Percentiles rank a stretch among this genome's conserved stretches.
Evolutionary conservation across 116 monocot genomes (phyloP).

Genomic region (Dioscorea cayenensis): DNA sequence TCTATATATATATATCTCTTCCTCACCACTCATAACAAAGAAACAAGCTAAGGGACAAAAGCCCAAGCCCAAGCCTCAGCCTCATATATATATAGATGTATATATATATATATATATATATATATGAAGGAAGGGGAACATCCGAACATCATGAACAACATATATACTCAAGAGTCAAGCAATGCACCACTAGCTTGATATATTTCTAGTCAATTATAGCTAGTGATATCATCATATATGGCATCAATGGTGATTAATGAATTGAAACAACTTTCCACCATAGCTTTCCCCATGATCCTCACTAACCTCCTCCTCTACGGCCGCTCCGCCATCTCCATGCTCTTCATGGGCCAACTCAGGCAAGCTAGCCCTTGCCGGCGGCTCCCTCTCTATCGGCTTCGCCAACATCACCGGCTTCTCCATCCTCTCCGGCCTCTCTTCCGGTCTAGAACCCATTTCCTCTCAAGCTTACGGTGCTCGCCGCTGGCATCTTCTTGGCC

Average conservation of each 20-base stretch:
- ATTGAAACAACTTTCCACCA: background rate
- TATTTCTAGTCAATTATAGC: no score
- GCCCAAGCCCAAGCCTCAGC: background rate
- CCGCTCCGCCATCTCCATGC: conserved; percentile 1
- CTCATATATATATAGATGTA: no score
- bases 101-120: background rate
- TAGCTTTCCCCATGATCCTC: background rate
- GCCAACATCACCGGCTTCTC: conserved; percentile 59
- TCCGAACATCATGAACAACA: no score
- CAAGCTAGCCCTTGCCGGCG: conserved; percentile 22
- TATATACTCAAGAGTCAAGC: no score
- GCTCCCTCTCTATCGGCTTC: conserved; percentile 42
- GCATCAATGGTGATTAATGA: background rate
- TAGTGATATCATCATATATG: background rate
- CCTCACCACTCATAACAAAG: no score
- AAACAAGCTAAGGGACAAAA: background rate
- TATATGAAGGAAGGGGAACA: no score
- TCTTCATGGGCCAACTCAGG: background rate
- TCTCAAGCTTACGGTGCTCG: conserved; percentile 40
- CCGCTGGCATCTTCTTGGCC: conserved; percentile 15
- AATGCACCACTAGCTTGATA: no score
- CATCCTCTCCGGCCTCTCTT: conserved; percentile 32
- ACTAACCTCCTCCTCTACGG: background rate
- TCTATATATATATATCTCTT: no score
- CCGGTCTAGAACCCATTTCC: conserved; percentile 49